A percentile compares a stretch with the other conserved stretches of the same genome.
Conservation (phyloP, 1,139 yeast species). For the Taphrina confusa region DNA sequence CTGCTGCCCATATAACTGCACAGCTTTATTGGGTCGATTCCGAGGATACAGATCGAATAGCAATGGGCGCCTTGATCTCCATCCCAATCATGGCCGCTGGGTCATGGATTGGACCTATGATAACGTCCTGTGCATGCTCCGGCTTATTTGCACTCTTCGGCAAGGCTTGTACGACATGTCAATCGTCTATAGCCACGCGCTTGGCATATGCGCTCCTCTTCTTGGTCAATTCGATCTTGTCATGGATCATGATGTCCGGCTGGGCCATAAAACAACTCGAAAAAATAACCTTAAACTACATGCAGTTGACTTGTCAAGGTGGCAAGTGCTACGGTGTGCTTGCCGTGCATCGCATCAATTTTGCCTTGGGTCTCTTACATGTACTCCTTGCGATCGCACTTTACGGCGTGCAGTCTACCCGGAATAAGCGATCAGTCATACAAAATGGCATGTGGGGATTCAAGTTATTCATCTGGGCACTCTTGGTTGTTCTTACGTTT, state of each 20-base stretch:
- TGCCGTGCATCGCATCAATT: constrained; percentile 80
- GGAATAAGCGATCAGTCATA: constrained; percentile 74
- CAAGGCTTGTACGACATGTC: constrained; percentile 53
- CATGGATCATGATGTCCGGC: constrained; percentile 90
- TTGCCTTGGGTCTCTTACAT: constrained; percentile 83
- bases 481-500: constrained; percentile 64
- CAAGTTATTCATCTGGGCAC: constrained; percentile 65
- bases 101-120: constrained; percentile 31
- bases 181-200: constrained; percentile 75
- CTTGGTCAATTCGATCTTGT: constrained; percentile 71
- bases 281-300: constrained; percentile 60
- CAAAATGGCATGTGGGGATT: constrained; percentile 92
- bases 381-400: constrained; percentile 66
- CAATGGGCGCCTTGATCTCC: constrained; percentile 29
- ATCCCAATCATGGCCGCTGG: constrained; percentile 32
- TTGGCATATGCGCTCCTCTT: constrained; percentile 80
- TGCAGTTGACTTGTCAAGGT: constrained; percentile 74
- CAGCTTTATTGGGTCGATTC: no score
- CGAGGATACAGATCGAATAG: neutral
- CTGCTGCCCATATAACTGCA: no score
- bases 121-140: constrained; percentile 33
- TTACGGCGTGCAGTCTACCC: constrained; percentile 72
- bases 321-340: constrained; percentile 89
- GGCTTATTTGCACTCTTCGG: constrained; percentile 25
- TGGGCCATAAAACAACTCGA: constrained; percentile 76